Evolutionary conservation across 164 flowering plant genomes (phyloP).

Genomic region (Magnolia changhungtana): DNA sequence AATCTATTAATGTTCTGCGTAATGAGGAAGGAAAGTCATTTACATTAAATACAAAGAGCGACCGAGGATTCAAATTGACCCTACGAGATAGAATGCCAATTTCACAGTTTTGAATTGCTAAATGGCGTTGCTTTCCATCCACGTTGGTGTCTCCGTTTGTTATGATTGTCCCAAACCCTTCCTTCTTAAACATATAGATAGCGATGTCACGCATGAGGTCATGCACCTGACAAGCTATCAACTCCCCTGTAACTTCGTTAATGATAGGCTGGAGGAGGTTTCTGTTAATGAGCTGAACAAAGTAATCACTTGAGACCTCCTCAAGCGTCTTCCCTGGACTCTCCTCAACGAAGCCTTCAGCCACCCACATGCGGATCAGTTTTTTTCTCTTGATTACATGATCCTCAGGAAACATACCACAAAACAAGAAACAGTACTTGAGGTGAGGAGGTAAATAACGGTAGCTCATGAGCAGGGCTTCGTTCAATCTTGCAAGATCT

Average conservation of each 20-base stretch:
- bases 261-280: slow-evolving; percentile 31
- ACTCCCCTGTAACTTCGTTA: neutral
- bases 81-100: neutral
- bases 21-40: neutral
- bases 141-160: neutral
- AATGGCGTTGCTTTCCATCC: neutral
- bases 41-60: neutral
- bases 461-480: slow-evolving; percentile 8
- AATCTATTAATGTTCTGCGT: neutral
- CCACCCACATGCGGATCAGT: slow-evolving; percentile 50
- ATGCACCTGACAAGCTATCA: neutral
- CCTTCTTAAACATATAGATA: neutral
- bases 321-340: slow-evolving; percentile 31
- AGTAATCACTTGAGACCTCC: slow-evolving; percentile 43
- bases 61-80: neutral
- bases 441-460: slow-evolving; percentile 36
- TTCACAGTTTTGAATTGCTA: neutral
- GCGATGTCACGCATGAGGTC: slow-evolving; percentile 6
- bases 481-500: slow-evolving; percentile 4
- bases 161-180: neutral
- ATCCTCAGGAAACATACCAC: slow-evolving; percentile 37
- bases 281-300: slow-evolving; percentile 37
- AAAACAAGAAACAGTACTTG: slow-evolving; percentile 44
- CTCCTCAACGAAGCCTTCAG: slow-evolving; percentile 42
- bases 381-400: slow-evolving; percentile 29